Conservation (phyloP, 345 rosid genomes). For the Turritis glabra region DNA sequence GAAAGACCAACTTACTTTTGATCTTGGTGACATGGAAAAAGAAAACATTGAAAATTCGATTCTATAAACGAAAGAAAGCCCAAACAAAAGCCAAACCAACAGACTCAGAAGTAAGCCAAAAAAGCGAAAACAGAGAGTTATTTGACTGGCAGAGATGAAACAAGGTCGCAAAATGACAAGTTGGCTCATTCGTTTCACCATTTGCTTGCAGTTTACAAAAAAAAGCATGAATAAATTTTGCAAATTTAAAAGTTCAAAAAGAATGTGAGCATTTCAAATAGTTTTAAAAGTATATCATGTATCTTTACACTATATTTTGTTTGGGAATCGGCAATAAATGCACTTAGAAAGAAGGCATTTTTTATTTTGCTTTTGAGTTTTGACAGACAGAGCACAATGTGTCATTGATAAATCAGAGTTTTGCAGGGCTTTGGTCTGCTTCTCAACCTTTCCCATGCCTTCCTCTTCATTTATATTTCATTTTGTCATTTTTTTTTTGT, state of each 20-base stretch:
- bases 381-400: constrained; percentile 33
- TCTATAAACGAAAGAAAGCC: background rate
- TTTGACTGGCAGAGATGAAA: background rate
- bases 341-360: constrained; percentile 17
- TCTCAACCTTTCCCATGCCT: background rate
- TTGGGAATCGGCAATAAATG: constrained; percentile 23
- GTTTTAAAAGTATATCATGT: background rate
- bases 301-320: too few relatives aligned
- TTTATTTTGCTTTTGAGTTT: background rate
- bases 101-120: background rate
- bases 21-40: background rate
- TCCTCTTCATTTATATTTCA: background rate
- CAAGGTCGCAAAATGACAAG: constrained; percentile 5
- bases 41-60: background rate
- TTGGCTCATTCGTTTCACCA: background rate
- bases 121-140: constrained; percentile 21
- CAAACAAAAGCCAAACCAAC: constrained; percentile 7
- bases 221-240: background rate
- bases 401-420: constrained; percentile 37
- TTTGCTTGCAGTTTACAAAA: background rate
- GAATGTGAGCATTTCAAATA: constrained; percentile 1
- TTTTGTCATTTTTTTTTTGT: background rate
- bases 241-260: background rate
- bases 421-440: constrained; percentile 36
- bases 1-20: background rate